Percentiles rank a stretch among this genome's conserved stretches.
Evolutionary conservation across 352 stramenopile species (phyloP).

Genomic region (Phytophthora tentaculata): DNA sequence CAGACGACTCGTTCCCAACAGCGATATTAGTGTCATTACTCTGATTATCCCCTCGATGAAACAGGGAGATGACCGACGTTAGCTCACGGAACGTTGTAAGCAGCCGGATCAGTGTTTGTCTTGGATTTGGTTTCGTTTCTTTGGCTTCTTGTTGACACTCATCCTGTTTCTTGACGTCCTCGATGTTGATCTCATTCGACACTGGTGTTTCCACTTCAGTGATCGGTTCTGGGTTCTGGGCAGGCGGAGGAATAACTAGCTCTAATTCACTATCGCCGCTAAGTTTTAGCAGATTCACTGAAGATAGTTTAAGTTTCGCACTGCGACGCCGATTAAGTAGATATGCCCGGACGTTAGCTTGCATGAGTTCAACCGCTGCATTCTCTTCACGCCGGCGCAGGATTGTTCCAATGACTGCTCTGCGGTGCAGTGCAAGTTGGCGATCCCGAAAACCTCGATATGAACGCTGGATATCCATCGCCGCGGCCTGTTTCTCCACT

Average conservation of each 20-base stretch:
- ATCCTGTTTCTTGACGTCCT: neutral
- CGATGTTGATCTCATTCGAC: conserved; percentile 7
- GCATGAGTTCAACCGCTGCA: conserved; percentile 64
- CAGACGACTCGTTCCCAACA: conserved; percentile 1
- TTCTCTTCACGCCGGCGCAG: conserved; percentile 49
- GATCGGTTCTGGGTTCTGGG: conserved; percentile 6
- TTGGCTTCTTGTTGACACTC: neutral
- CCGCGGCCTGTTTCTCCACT: conserved; percentile 61
- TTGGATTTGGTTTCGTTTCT: conserved; percentile 20
- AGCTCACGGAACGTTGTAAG: conserved; percentile 39
- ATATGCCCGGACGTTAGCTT: conserved; percentile 70
- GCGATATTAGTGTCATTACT: neutral
- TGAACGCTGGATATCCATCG: conserved; percentile 68
- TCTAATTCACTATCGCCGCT: conserved; percentile 16
- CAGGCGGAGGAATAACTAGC: neutral
- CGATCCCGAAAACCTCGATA: conserved; percentile 67
- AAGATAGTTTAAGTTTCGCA: conserved; percentile 21
- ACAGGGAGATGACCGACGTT: conserved; percentile 29
- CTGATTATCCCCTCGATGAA: conserved; percentile 15
- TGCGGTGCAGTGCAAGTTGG: conserved; percentile 54
- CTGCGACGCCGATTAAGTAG: conserved; percentile 52
- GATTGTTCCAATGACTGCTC: conserved; percentile 61
- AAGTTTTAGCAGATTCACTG: conserved; percentile 2
- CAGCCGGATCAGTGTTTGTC: conserved; percentile 28
- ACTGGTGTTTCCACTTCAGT: neutral